phyloP scores from a whole-genome alignment of 202 grass and related monocot genomes.

The Zoysia matrella region DNA sequence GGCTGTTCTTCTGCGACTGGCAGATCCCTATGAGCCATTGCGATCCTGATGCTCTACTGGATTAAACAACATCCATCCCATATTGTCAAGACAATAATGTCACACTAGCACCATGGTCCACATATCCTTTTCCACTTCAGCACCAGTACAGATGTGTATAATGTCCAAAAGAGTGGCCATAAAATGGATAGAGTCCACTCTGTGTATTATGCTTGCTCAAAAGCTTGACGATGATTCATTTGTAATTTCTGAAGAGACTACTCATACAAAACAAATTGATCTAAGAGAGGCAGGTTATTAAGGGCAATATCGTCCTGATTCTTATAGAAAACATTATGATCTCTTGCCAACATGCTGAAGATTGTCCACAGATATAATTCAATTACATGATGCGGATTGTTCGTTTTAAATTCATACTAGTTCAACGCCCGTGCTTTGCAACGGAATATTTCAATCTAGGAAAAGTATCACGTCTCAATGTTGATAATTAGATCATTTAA shows the following conservation, averaged over 20 bases:
- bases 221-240: background rate
- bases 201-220: background rate
- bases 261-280: background rate
- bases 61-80: slow-evolving; percentile 32
- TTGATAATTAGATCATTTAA: too few relatives aligned
- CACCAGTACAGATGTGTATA: background rate
- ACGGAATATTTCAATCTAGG: too few relatives aligned
- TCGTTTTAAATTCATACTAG: background rate
- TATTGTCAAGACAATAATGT: slow-evolving; percentile 23
- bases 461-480: too few relatives aligned
- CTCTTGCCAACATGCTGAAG: background rate
- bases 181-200: background rate
- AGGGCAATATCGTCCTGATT: background rate
- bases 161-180: slow-evolving; percentile 13
- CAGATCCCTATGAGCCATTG: slow-evolving; percentile 26
- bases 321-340: background rate
- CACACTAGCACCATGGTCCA: slow-evolving; percentile 8
- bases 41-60: background rate
- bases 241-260: background rate
- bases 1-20: background rate
- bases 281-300: background rate
- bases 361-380: background rate
- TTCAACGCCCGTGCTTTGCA: too few relatives aligned
- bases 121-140: background rate
- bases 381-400: background rate